Evolutionary conservation across 306 rosid species (phyloP).

Genomic region (Quercus parvula): DNA sequence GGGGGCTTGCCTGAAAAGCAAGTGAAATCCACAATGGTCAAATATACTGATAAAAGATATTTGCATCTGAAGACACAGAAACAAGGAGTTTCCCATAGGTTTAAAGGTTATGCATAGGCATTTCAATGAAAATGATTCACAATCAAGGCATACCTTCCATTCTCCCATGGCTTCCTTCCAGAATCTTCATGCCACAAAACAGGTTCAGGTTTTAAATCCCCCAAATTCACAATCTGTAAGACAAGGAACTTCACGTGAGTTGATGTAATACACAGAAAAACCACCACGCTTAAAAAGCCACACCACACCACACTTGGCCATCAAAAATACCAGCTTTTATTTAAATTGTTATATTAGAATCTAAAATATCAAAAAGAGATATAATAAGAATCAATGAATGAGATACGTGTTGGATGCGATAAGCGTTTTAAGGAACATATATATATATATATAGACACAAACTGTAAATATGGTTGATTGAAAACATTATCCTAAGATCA

Average conservation of each 20-base stretch:
- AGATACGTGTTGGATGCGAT: neutral
- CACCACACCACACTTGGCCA: neutral
- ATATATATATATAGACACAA: no score
- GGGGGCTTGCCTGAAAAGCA: conserved; percentile 53
- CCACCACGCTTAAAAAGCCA: neutral
- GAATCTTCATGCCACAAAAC: conserved; percentile 88
- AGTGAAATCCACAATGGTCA: neutral
- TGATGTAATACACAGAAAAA: neutral
- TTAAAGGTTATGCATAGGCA: no score
- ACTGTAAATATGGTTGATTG: neutral
- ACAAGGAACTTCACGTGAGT: neutral
- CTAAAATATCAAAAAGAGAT: neutral
- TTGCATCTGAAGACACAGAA: neutral
- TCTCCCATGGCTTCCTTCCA: conserved; percentile 48
- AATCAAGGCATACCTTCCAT: conserved; percentile 43
- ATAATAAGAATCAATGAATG: neutral
- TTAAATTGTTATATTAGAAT: neutral
- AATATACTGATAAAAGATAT: neutral
- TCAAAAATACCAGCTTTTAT: neutral
- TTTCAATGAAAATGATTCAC: neutral
- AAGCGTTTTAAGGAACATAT: no score
- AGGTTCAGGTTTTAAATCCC: conserved; percentile 75
- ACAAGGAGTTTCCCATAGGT: neutral
- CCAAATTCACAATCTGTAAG: conserved; percentile 55
- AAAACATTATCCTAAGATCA: neutral